Evolutionary conservation across 1,284 basidiomycete species (phyloP), one percentile per base, ranked within the genome.

Genomic region (Moniliella sp.): DNA sequence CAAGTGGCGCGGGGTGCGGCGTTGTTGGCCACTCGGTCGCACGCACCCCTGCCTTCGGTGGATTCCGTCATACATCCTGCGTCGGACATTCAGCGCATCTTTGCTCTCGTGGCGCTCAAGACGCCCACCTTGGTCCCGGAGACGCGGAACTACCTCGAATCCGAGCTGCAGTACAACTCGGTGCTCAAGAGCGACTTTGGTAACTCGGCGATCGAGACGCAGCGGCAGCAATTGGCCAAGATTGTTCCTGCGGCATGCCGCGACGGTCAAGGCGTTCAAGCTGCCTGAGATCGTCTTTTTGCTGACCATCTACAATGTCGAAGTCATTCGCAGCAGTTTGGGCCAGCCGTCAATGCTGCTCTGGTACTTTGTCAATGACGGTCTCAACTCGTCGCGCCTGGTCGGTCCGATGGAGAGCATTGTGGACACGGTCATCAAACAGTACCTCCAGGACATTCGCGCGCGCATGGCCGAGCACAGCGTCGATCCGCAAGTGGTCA

Each of bases 141-240:
- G 56, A 73, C 73, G 37, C 73, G 74, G 42, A 83, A 91, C 61
- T 79, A 76, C 33, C 71, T 84, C 21, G 75, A 76, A 18, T 82
- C 78, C 49, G 82, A 86, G 43, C 69, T 94, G 14, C 83, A 93
- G 58, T 93, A 86, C 61, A 88, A 84, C 59, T 77, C 82, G 5
- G 76, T 88, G 17, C 72, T 97, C 31, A 54, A 55, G 40, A 69
- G 81, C 43, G 50, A 54, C 31, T 54, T 49, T 28, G n/a, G 45
- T 21, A 29, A 40, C 29, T 34, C 41, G 31, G 38, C 44, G 25
- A 39, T 54, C 28, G 54, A 56, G 21, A 34, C 37, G 25, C 44
- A 57, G 46, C 48, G 54, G 25, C 50, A 50, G 35, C 33, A 40
- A 8, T 49, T 65, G 12, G 46, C 50, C 5, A 31, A 40, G 10